These are phyloP conservation scores for Clathrospora elynae DNA, from an alignment of 2,329 filamentous ascomycete species.

Conservation along the genomic window DNA sequence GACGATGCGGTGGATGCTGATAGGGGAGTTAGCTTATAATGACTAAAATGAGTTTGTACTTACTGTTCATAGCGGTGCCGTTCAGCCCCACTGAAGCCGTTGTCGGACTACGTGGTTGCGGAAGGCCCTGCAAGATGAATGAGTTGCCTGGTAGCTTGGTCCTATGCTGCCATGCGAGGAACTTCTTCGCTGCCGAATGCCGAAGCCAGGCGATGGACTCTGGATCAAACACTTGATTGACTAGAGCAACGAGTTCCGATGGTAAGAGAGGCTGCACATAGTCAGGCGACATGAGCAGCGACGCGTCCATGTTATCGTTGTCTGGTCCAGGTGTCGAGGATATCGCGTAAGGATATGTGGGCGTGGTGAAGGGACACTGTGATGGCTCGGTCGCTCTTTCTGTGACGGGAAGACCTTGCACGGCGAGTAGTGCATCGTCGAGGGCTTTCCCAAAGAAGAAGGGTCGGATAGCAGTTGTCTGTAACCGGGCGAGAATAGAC, in stretches of 20 bases:
- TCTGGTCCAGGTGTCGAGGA: constrained; percentile 76
- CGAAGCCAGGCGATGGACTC: constrained; percentile 81
- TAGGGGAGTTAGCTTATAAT: constrained; percentile 20
- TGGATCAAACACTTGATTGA: constrained; percentile 76
- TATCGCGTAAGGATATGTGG: constrained; percentile 69
- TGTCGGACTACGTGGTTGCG: constrained; percentile 33
- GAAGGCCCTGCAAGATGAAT: constrained; percentile 33
- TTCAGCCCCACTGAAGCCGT: constrained; percentile 40
- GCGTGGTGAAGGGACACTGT: constrained; percentile 38
- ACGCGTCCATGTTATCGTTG: constrained; percentile 86
- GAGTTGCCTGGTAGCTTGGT: constrained; percentile 40
- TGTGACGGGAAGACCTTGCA: constrained; percentile 37
- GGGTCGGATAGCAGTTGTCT: constrained; percentile 62
- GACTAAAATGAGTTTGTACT: not conserved
- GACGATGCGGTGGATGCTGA: constrained; percentile 44
- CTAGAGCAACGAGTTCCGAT: constrained; percentile 73
- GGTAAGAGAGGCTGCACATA: constrained; percentile 80
- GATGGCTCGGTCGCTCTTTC: constrained; percentile 18
- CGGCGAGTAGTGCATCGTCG: constrained; percentile 44
- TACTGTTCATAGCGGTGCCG: constrained; percentile 33
- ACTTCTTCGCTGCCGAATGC: constrained; percentile 81
- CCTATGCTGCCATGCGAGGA: constrained; percentile 69
- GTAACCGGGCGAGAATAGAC: constrained; percentile 62
- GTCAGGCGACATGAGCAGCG: constrained; percentile 87
- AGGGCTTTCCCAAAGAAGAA: constrained; percentile 67